Evolutionary conservation across 2,329 filamentous ascomycete species (phyloP), one percentile per base, ranked within the genome.

Genomic region (Colletotrichum gigasporum): DNA sequence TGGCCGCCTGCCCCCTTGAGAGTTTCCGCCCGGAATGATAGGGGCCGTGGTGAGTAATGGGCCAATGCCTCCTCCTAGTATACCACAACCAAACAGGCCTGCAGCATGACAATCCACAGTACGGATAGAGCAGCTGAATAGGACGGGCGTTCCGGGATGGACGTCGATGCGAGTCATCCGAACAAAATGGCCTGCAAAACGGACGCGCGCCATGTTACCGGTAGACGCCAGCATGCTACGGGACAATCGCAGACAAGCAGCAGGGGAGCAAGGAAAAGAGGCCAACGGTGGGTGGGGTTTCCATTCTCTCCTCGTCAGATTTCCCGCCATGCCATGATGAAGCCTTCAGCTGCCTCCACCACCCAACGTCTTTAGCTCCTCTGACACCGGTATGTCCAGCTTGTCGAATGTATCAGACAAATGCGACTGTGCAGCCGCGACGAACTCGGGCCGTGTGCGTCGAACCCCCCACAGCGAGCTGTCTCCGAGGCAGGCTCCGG

Each of bases 121-220:
- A 34, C 30, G 12, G 47, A 20, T 32, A 39, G 24, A 53, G 34
- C 39, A 37, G 48, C 28, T 37, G 39, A 32, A n/a, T 22, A 20
- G 18, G 16, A 24, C 41, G 30, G 58, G 12, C 41, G 32, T 35
- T 37, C 35, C 16, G 32, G 26, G 61, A 5, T 32, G 30, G 56
- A 35, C 11, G 42, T 35, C n/a, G 56, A 61, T 62, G 50, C 62
- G 56, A 65, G 48, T 39, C 42, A 62, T 65, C 50, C 30, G 42
- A 55, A 55, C 26, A 37, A 50, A 14, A 26, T 32, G 14, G 26
- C 22, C 35, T 22, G 16, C 14, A 14, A 30, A 53, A 24, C 20
- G 50, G 48, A 54, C n/a, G 28, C 42, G 32, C 48, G 44, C 45
- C 44, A 37, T 41, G n/a, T 44, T 22, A 22, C 28, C 28, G 28